Conservation (phyloP, 108 stramenopile genomes). For the Pseudonitzschia pungens region DNA sequence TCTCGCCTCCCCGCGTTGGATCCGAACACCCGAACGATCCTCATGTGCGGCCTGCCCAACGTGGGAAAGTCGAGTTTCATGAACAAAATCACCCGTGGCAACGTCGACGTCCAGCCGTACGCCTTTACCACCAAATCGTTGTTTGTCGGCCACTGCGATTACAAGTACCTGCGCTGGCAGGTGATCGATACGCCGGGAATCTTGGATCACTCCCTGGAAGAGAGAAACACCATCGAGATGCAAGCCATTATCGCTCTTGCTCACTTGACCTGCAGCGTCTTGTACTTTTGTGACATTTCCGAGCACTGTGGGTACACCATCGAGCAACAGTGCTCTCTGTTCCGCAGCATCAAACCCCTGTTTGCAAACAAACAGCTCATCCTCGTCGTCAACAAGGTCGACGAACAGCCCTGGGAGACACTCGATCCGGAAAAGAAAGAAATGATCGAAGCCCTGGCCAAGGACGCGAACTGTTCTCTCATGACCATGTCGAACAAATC, state of each 20-base stretch:
- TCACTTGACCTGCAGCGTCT: constrained; percentile 95
- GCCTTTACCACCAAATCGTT: constrained; percentile 99
- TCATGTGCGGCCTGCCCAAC: constrained; percentile 98
- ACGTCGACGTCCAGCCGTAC: constrained; percentile 99
- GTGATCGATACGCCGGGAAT: constrained; percentile 99
- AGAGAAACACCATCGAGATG: constrained; percentile 99
- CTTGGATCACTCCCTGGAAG: constrained; percentile 95
- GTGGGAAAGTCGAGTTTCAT: constrained; percentile 98
- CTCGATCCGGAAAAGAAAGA: constrained; percentile 67
- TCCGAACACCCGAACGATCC: constrained; percentile 97
- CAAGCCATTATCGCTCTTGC: constrained; percentile 99
- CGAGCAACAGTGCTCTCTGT: constrained; percentile 93
- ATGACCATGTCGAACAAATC: constrained; percentile 94
- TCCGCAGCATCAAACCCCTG: constrained; percentile 92
- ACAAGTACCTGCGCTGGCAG: constrained; percentile 98
- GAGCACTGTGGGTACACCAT: constrained; percentile 99
- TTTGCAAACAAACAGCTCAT: constrained; percentile 98
- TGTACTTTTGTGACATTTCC: constrained; percentile 98
- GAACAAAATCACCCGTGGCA: constrained; percentile 99
- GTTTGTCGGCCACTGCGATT: constrained; percentile 99
- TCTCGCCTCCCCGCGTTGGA: constrained; percentile 96
- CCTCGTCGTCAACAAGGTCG: constrained; percentile 97
- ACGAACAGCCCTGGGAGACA: constrained; percentile 89
- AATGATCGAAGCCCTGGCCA: constrained; percentile 72
- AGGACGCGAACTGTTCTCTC: constrained; percentile 75